Evolutionary conservation across 768 basidiomycete genomes (phyloP), one percentile per base, ranked within the genome.

Genomic region (Tubosaeta brunneosetosa): DNA sequence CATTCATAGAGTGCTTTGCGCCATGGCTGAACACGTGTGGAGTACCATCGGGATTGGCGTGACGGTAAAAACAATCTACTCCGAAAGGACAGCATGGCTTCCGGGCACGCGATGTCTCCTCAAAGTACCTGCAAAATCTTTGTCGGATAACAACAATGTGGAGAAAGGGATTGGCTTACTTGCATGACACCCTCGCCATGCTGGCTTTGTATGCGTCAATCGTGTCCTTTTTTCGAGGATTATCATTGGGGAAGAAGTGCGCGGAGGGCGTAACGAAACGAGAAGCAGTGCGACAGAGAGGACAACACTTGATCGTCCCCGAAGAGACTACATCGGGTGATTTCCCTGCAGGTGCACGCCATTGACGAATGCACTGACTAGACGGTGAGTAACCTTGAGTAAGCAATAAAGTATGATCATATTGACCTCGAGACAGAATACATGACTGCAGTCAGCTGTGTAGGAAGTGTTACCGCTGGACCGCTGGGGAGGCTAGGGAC

Each of bases 21-120:
- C 86, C 87, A 38, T 79, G 68, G 36, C 64, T 58, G 60, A 86
- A 86, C 2, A 78, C 59, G 56, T 81, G 74, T 0, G 74, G 73
- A 9, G 85, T 80, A 11, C 88, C 89, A 57, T 91, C 88, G 0
- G 72, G 68, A 25, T 85, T 83, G 45, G 71, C 58, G 62, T 92
- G 89, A 59, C 81, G 77, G 63, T 90, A 92, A 65, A 92, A 89
- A 64, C 89, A 92, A 53, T 91, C 89, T 44, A 74, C 74, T 40
- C 89, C 89, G 58, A 88, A 92, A 1, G 87, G 89, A 67, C 89
- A 92, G 49, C 78, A 77, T 1, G 83, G 83, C 44, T 71, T 73
- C 14, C 61, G 60, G 42, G 68, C 66, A 8, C 66, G 64, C 36
- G 71, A 71, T 4, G 86, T 83, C 40, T 73, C 64, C 53, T 78